Conservation (phyloP, 176 grass and related monocot species). For the Otatea glauca region DNA sequence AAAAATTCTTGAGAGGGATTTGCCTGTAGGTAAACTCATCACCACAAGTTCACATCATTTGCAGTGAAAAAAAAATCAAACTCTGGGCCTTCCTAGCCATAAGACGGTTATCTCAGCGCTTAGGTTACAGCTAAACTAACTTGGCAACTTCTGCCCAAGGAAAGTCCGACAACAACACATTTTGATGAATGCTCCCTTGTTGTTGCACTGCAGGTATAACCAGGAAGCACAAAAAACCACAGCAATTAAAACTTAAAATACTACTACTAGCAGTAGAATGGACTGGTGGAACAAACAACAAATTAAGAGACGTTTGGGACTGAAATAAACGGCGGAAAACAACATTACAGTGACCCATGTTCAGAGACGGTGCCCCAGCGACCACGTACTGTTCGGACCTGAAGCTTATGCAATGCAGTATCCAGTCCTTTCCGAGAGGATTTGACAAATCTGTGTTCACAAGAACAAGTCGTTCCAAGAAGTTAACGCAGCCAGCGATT, state of each 20-base stretch:
- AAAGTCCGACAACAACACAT: background rate
- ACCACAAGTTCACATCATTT: background rate
- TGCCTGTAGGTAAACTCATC: background rate
- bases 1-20: background rate
- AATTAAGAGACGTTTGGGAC: background rate
- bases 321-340: background rate
- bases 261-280: background rate
- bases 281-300: background rate
- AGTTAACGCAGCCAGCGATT: background rate
- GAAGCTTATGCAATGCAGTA: slow-evolving; percentile 7
- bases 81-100: too few relatives aligned
- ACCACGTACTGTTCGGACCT: slow-evolving; percentile 27
- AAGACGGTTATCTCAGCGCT: too few relatives aligned
- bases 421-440: background rate
- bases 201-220: background rate
- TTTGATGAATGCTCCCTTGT: background rate
- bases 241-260: background rate
- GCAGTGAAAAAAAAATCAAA: background rate
- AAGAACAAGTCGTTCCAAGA: background rate
- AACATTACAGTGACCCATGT: background rate
- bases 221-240: background rate
- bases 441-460: slow-evolving; percentile 1
- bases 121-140: background rate
- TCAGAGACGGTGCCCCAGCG: background rate
- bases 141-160: background rate